Conservation (phyloP, 108 stramenopile species). For the Fistulifera solaris region DNA sequence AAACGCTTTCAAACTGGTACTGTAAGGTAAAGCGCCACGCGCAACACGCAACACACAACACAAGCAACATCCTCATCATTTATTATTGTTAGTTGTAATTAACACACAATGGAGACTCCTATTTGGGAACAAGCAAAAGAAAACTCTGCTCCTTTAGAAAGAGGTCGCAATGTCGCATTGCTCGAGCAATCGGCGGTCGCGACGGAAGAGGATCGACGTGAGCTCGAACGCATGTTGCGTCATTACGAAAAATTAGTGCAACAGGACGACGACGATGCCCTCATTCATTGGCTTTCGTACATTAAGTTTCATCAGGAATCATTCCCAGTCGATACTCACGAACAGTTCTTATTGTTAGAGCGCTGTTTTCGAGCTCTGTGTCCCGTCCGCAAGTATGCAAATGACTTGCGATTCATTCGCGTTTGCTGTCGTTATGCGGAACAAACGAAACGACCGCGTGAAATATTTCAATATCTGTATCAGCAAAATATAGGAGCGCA, state of each 20-base stretch:
- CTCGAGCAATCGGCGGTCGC: slow-evolving; percentile 23
- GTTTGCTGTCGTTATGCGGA: slow-evolving; percentile 78
- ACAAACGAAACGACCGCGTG: slow-evolving; percentile 45
- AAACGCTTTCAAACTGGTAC: too few relatives aligned
- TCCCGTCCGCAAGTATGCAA: slow-evolving; percentile 39
- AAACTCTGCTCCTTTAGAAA: slow-evolving; percentile 75
- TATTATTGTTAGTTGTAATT: too few relatives aligned
- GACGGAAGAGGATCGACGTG: slow-evolving; percentile 23
- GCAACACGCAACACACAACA: too few relatives aligned
- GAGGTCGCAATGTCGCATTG: slow-evolving; percentile 49
- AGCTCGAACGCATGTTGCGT: slow-evolving; percentile 15
- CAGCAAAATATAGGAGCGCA: slow-evolving; percentile 50
- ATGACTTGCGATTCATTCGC: slow-evolving; percentile 68
- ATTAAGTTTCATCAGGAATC: slow-evolving; percentile 65
- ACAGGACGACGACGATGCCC: slow-evolving; percentile 46
- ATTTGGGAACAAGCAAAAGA: slow-evolving; percentile 75
- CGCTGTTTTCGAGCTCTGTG: slow-evolving; percentile 63
- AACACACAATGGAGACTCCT: slow-evolving; percentile 20
- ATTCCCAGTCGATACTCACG: slow-evolving; percentile 60
- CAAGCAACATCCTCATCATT: too few relatives aligned
- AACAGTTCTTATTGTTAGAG: slow-evolving; percentile 73
- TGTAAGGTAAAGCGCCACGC: too few relatives aligned
- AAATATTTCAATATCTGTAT: slow-evolving; percentile 68
- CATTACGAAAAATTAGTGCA: slow-evolving; percentile 52
- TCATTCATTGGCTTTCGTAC: slow-evolving; percentile 72